Evolutionary conservation across 1,284 basidiomycete species (phyloP).

Genomic region (Pseudozyma sp.): DNA sequence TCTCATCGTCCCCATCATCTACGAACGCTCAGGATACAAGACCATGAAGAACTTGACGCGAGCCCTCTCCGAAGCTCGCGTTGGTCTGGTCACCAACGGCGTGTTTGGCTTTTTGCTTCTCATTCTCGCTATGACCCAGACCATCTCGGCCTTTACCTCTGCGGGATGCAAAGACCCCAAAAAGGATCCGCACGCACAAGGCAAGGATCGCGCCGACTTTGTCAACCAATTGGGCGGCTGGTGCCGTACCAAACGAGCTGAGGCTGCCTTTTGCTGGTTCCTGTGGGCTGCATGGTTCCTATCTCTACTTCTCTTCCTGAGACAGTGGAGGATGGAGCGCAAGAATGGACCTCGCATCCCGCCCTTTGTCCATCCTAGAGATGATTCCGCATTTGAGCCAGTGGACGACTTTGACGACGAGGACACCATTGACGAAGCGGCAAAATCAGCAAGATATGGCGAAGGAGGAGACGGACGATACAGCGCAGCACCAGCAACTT

Average conservation of each 20-base stretch:
- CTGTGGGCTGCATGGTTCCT: constrained; percentile 52
- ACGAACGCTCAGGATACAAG: constrained; percentile 45
- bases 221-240: constrained; percentile 51
- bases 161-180: constrained; percentile 58
- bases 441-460: constrained; percentile 41
- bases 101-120: constrained; percentile 46
- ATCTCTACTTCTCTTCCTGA: constrained; percentile 55
- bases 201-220: constrained; percentile 50
- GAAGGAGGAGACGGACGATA: constrained; percentile 40
- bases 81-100: constrained; percentile 58
- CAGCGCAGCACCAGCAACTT: constrained; percentile 7
- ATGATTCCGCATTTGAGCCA: constrained; percentile 61
- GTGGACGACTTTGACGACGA: constrained; percentile 54
- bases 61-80: constrained; percentile 54
- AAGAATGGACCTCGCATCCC: constrained; percentile 65
- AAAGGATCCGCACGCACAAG: constrained; percentile 56
- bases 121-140: constrained; percentile 56
- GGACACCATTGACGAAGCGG: constrained; percentile 33
- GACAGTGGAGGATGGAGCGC: constrained; percentile 57
- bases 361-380: constrained; percentile 59
- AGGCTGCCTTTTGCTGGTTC: constrained; percentile 63
- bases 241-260: constrained; percentile 61
- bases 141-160: constrained; percentile 58
- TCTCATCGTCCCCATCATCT: constrained; percentile 54
- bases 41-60: constrained; percentile 39